Evolutionary conservation across 2,329 filamentous ascomycete species (phyloP).

Genomic region (Fusarium sp.): DNA sequence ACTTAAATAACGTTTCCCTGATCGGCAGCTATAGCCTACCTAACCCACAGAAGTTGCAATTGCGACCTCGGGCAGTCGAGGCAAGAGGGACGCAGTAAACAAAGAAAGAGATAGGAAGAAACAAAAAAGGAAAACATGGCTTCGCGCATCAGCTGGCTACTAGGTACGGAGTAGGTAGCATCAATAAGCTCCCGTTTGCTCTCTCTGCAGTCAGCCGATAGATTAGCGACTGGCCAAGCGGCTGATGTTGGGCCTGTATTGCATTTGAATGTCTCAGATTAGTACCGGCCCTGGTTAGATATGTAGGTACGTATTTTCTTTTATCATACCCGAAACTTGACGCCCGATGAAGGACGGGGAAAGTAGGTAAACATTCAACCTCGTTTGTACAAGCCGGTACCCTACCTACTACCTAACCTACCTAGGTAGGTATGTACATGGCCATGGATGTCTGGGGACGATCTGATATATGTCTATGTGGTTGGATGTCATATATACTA

Average conservation of each 20-base stretch:
- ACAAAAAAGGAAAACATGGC: not conserved
- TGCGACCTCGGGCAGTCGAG: not conserved
- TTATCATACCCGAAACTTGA: not conserved
- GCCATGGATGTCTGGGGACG: not conserved
- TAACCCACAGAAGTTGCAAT: conserved; percentile 2
- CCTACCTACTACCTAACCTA: not conserved
- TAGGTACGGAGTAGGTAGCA: not conserved
- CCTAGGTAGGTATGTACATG: not conserved
- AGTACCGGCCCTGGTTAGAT: not conserved
- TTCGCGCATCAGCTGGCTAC: not conserved
- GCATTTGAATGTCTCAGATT: conserved; percentile 10
- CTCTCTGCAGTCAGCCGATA: conserved; percentile 28
- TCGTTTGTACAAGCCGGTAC: not conserved
- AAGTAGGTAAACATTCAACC: not conserved
- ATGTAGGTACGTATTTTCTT: not conserved
- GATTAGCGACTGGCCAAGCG: conserved; percentile 10
- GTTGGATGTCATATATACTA: not conserved
- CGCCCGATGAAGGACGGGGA: not conserved
- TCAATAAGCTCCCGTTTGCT: not conserved
- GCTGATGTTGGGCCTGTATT: conserved; percentile 4
- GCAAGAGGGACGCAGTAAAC: conserved; percentile 8
- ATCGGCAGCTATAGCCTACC: not conserved
- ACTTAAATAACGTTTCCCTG: not conserved
- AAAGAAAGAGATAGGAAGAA: conserved; percentile 8
- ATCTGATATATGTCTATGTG: not conserved